Evolutionary conservation across 1,284 basidiomycete species (phyloP), one percentile per base, ranked within the genome.

Genomic region (Fomitiporia mediterranea): DNA sequence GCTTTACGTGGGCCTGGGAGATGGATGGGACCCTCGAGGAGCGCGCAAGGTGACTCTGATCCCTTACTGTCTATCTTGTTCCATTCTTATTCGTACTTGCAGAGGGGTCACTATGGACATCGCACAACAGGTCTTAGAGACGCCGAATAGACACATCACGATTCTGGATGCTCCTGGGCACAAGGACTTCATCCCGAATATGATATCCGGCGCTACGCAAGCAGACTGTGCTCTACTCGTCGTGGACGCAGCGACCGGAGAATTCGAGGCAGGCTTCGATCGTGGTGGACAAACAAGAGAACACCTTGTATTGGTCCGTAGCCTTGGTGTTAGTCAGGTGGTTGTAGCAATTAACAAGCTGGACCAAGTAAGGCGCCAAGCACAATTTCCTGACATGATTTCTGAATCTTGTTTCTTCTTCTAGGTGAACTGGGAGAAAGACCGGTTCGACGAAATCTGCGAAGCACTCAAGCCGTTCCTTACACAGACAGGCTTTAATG

Each of bases 91-190:
- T 25, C 43, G 58, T 38, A 4, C 32, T 11, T 4, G n/a, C 64
- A 94, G 96, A 64, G 96, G 96, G 39, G 93, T 99, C 35, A 99
- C 96, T 0, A 99, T 99, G 83, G 97, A 99, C 67, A 89, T 99
- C 55, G 95, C 94, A 0, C 79, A 89, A 53, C 91, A 96, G 65
- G 82, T 84, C 27, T 80, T 99, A 62, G 70, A 79, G 7, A 98
- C 94, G 0, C 74, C 83, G 0, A 81, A 90, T 63, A 81, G 90
- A 50, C 81, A 84, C 56, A 87, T 98, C 62, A 98, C 94, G 1
- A 82, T 99, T 19, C 82, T 99, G 25, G 96, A 99, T 65, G 96
- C 97, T 0, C 96, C 96, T 0, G 96, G 96, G 0, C 96, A 99
- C 71, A 90, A 87, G 62, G 97, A 99, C 66, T 99, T 99, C 65